Evolutionary conservation across 1,284 basidiomycete species (phyloP).

Genomic region (Sporisorium reilianum): DNA sequence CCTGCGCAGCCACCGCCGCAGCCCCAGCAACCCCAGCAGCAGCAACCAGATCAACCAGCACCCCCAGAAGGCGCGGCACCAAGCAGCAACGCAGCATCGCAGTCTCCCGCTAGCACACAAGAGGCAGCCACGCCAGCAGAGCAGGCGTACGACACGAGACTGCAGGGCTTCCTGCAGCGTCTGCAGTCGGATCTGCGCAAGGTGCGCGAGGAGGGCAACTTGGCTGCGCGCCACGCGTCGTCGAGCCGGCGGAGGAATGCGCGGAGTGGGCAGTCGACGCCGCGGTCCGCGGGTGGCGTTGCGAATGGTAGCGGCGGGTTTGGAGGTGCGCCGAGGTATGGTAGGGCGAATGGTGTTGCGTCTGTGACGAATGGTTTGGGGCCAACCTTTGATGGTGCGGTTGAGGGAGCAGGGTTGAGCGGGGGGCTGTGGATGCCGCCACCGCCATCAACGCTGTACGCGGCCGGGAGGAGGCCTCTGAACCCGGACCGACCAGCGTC

Average conservation of each 20-base stretch:
- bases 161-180: constrained; percentile 43
- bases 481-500: background rate
- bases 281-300: constrained; percentile 6
- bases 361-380: background rate
- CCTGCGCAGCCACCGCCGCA: constrained; percentile 20
- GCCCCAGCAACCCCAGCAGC: constrained; percentile 14
- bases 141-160: constrained; percentile 21
- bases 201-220: constrained; percentile 46
- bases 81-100: background rate
- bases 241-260: constrained; percentile 7
- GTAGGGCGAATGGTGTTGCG: background rate
- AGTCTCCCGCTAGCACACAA: background rate
- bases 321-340: background rate
- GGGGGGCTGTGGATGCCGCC: constrained; percentile 49
- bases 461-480: constrained; percentile 11
- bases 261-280: constrained; percentile 25
- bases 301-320: background rate
- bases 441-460: constrained; percentile 43
- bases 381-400: background rate
- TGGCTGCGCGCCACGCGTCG: constrained; percentile 23
- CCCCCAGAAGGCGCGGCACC: background rate
- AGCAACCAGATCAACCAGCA: background rate
- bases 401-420: background rate
- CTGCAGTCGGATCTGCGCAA: constrained; percentile 51
- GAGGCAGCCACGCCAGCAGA: constrained; percentile 20